Evolutionary conservation across 2,329 filamentous ascomycete species (phyloP), one percentile per base, ranked within the genome.

Genomic region (Clarireedia paspali): DNA sequence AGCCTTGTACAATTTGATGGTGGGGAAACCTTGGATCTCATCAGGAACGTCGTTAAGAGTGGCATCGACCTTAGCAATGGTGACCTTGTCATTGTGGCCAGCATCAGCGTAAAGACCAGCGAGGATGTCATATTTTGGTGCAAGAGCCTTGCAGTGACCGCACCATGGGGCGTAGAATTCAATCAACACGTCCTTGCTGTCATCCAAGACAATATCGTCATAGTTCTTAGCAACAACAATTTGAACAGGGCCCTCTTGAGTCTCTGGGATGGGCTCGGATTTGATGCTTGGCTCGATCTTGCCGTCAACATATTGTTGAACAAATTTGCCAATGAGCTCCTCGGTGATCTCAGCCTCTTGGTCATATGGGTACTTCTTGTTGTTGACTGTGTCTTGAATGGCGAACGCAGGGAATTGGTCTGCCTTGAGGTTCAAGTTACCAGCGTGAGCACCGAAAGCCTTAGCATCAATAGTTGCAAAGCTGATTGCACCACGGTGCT

Each of bases 91-190:
- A 73, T 88, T 88, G 75, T 85, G 87, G 66, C 88, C 85, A 83
- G 83, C 66, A 75, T 81, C 74, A 82, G 83, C 79, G 77, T 90
- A 96, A 58, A 84, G 79, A 58, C 79, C 74, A 56, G 83, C 94
- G 58, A 99, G 88, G 73, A 96, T 89, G 62, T 99, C 94, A 74
- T 96, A 99, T 74, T 96, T 87, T 68, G 94, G 94, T 56, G 94
- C 92, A 60, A 99, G 87, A 74, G 84, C 91, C 84, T 97, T 97
- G 89, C 94, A 99, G 84, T 99, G 94, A 67, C 94, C 94, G 73
- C 94, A 99, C 94, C 94, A 99, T 62, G 94, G 94, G 58, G 94
- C 94, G 78, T 99, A 99, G 79, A 96, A 97, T 80, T 99, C 94
- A 62, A 99, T 76, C 64, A 99, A 83, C 58, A 99, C 94, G 74